Evolutionary conservation across 345 rosid genomes (phyloP).

Genomic region (Brassica carinata): DNA sequence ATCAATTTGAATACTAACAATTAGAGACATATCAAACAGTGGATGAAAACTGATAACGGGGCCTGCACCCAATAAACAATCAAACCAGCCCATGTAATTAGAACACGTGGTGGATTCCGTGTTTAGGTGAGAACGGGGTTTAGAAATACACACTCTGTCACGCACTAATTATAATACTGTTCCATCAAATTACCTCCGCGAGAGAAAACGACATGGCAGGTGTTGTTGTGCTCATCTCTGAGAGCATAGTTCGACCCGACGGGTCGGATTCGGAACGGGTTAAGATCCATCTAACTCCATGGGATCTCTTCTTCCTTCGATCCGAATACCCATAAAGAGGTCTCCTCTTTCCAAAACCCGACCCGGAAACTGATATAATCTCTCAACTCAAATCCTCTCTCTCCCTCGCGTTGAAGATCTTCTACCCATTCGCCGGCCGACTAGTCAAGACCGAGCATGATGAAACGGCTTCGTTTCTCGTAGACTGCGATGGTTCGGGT

Average conservation of each 20-base stretch:
- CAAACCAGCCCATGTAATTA: neutral
- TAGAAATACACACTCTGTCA: neutral
- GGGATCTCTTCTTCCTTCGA: slow-evolving; percentile 25
- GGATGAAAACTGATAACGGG: neutral
- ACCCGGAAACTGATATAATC: neutral
- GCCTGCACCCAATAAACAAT: neutral
- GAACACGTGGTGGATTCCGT: neutral
- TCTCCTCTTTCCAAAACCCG: slow-evolving; percentile 15
- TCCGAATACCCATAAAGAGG: neutral
- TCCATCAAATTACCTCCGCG: neutral
- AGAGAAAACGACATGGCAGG: neutral
- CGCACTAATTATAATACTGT: neutral
- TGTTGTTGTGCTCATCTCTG: neutral
- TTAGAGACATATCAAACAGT: neutral
- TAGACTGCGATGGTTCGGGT: neutral
- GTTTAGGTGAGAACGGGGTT: neutral
- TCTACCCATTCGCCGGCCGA: neutral
- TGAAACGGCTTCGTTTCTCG: neutral
- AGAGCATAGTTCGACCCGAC: neutral
- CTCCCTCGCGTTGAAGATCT: neutral
- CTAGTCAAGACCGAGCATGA: neutral
- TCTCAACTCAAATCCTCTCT: neutral
- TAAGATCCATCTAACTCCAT: slow-evolving; percentile 35
- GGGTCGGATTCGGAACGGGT: neutral
- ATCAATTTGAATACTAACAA: neutral